These are phyloP conservation scores for Euclidium syriacum DNA, from an alignment of 345 rosid genomes.

Conservation along the genomic window DNA sequence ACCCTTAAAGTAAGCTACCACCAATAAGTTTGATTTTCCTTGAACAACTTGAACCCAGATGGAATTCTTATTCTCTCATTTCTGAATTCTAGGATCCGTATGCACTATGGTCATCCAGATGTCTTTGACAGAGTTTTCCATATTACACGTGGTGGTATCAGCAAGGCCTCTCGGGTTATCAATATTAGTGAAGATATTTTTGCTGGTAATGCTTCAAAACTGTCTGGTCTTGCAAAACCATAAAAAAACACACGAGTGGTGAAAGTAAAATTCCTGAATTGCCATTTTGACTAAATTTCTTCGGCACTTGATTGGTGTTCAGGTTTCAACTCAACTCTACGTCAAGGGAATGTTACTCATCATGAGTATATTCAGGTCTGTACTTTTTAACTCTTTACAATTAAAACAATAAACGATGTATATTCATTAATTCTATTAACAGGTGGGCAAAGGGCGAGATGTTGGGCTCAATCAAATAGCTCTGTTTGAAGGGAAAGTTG, in stretches of 20 bases:
- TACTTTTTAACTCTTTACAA: slow-evolving; percentile 5
- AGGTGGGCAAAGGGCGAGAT: slow-evolving; percentile 99
- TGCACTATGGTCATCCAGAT: slow-evolving; percentile 99
- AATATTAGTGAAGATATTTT: slow-evolving; percentile 96
- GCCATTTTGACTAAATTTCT: background rate
- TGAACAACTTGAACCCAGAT: background rate
- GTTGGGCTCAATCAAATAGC: slow-evolving; percentile 99
- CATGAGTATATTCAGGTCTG: slow-evolving; percentile 96
- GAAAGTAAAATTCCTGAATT: background rate
- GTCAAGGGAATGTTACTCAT: slow-evolving; percentile 97
- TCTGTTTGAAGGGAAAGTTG: slow-evolving; percentile 95
- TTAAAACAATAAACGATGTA: background rate
- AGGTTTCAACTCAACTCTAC: slow-evolving; percentile 95
- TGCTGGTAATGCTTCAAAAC: slow-evolving; percentile 50
- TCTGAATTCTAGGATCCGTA: slow-evolving; percentile 62
- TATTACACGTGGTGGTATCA: slow-evolving; percentile 97
- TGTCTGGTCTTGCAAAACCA: background rate
- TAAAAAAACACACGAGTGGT: background rate
- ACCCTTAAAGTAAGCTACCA: slow-evolving; percentile 77
- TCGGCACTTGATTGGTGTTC: slow-evolving; percentile 5
- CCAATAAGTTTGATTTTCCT: slow-evolving; percentile 1
- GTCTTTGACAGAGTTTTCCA: slow-evolving; percentile 96
- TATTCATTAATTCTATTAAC: slow-evolving; percentile 22
- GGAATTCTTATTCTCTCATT: background rate
- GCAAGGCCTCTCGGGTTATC: slow-evolving; percentile 99